Percentiles rank a stretch among this genome's conserved stretches.
Evolutionary conservation across 169 alveolate species (phyloP).

Genomic region (Plasmodium blacklocki): DNA sequence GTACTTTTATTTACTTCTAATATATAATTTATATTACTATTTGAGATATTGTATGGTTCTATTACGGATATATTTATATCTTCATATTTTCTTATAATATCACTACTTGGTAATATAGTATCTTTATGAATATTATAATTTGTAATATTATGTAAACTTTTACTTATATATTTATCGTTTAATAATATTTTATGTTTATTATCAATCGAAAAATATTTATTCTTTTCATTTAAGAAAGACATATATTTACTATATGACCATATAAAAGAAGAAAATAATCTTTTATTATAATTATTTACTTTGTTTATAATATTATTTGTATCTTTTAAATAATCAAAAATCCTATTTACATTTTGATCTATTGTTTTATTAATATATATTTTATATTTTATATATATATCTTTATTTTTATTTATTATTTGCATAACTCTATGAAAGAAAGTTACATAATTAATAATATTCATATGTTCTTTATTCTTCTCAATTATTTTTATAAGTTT

Average conservation of each 20-base stretch:
- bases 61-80: no score
- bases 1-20: not conserved
- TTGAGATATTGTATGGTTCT: no score
- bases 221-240: conserved; percentile 6
- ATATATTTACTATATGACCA: conserved; percentile 73
- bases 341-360: conserved; percentile 40
- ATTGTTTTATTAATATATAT: conserved; percentile 42
- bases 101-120: not conserved
- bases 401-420: conserved; percentile 26
- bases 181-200: not conserved
- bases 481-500: conserved; percentile 61
- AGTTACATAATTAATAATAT: conserved; percentile 69
- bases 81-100: not conserved
- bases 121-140: not conserved
- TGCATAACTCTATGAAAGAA: conserved; percentile 63
- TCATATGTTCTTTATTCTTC: conserved; percentile 22
- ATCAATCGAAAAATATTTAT: not conserved
- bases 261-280: conserved; percentile 71
- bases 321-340: conserved; percentile 41
- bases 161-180: not conserved
- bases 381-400: conserved; percentile 23
- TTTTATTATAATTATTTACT: conserved; percentile 46
- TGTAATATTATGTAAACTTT: not conserved
- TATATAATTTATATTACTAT: no score
- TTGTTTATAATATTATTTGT: conserved; percentile 14